Evolutionary conservation across 768 basidiomycete genomes (phyloP).

Genomic region (Dentipellis sp.): DNA sequence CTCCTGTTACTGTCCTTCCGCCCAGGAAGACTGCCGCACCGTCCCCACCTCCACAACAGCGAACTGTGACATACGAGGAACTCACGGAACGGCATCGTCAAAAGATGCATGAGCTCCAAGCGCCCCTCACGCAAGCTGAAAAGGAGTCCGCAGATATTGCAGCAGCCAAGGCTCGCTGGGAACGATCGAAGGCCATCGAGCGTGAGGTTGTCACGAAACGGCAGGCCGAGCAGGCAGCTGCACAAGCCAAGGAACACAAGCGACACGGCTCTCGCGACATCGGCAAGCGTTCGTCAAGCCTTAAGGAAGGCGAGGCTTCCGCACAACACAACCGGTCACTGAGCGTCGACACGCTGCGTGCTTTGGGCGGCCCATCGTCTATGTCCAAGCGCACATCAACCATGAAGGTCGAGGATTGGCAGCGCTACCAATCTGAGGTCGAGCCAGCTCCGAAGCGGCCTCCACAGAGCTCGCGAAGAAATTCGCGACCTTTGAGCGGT

Average conservation of each 20-base stretch:
- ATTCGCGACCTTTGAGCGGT: conserved; percentile 21
- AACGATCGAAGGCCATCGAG: conserved; percentile 64
- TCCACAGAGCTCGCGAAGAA: conserved; percentile 22
- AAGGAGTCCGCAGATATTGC: conserved; percentile 67
- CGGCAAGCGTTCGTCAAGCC: conserved; percentile 5
- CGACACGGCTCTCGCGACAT: conserved; percentile 36
- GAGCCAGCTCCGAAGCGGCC: conserved; percentile 11
- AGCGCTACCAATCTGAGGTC: conserved; percentile 54
- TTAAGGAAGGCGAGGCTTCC: conserved; percentile 5
- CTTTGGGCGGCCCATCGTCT: conserved; percentile 20
- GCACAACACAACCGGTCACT: conserved; percentile 38
- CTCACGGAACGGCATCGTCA: conserved; percentile 78
- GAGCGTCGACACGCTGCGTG: conserved; percentile 55
- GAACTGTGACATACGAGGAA: conserved; percentile 79
- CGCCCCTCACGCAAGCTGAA: conserved; percentile 73
- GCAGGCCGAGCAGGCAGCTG: conserved; percentile 55
- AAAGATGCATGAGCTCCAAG: conserved; percentile 76
- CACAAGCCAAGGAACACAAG: conserved; percentile 41
- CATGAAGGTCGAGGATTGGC: conserved; percentile 83
- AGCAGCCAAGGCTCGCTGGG: conserved; percentile 78
- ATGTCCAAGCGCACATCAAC: conserved; percentile 60
- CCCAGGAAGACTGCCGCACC: conserved; percentile 29
- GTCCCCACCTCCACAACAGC: conserved; percentile 43
- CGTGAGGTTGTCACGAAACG: conserved; percentile 63
- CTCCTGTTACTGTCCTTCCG: conserved; percentile 33